Percentiles rank a stretch among this genome's conserved stretches.
These are phyloP conservation scores for Coemansia sp. DNA, from an alignment of 192 early-diverging fungal genomes.

Conservation along the genomic window DNA sequence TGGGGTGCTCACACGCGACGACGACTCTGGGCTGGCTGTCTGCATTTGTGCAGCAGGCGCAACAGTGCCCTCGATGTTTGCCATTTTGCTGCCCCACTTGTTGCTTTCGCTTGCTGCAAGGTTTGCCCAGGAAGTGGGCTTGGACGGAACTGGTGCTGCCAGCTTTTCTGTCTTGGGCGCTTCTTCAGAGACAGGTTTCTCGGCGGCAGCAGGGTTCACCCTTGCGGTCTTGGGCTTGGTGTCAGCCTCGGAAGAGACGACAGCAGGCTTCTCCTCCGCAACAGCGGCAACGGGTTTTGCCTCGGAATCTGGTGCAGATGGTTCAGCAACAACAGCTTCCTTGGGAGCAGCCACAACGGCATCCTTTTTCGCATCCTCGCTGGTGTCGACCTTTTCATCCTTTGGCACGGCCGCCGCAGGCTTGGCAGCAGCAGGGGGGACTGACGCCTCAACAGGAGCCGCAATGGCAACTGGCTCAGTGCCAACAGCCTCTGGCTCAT, in stretches of 20 bases:
- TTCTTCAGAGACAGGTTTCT: not conserved
- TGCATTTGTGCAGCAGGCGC: conserved; percentile 40
- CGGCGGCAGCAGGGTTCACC: conserved; percentile 41
- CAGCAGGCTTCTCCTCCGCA: conserved; percentile 11
- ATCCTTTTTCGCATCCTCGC: conserved; percentile 24
- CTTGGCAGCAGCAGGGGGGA: conserved; percentile 21
- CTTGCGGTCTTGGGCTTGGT: conserved; percentile 43
- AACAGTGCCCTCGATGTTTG: conserved; percentile 57
- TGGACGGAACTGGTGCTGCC: conserved; percentile 39
- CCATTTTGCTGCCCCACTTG: conserved; percentile 58
- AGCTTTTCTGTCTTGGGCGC: conserved; percentile 28
- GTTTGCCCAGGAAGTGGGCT: conserved; percentile 78
- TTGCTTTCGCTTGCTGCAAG: conserved; percentile 61
- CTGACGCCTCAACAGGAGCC: conserved; percentile 3
- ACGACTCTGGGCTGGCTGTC: conserved; percentile 23
- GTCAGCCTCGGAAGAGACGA: conserved; percentile 18
- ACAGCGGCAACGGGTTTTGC: conserved; percentile 20
- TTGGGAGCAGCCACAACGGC: conserved; percentile 19
- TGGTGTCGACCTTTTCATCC: conserved; percentile 43
- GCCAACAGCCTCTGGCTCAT: conserved; percentile 38
- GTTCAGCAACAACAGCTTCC: conserved; percentile 6
- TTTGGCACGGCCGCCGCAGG: conserved; percentile 22
- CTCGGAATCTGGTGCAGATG: conserved; percentile 25
- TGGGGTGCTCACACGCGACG: conserved; percentile 38
- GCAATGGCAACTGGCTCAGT: conserved; percentile 15